Base-by-base conservation (phyloP, 305 asterid species). In the Withania somnifera region DNA sequence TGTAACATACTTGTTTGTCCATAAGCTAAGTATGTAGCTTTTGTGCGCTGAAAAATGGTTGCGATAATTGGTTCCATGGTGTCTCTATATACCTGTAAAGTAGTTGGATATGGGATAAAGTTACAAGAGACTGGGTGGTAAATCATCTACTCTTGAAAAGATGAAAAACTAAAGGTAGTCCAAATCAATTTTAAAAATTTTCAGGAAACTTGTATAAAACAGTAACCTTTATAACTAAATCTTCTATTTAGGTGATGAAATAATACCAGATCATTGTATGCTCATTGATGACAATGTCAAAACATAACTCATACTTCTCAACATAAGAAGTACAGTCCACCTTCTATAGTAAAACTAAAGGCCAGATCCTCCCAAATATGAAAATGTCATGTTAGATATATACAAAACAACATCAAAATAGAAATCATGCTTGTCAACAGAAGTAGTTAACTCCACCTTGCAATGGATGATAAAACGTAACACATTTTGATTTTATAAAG, bases 21-120 rank as follows among this genome's bases (percentile, higher is more conserved):
- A 91, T 96, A 96, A 67, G 99, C 99, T 24, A 96, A 96, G 92
- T 98, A 96, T 81, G 99, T 96, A 66, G 99, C 99, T 93, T 96
- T 96, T 69, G 98, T 92, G 82, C 98, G 98, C 80, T 96, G 97
- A 85, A 96, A 96, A 84, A 96, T 96, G 51, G 90, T 96, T 11
- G 98, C 98, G 85, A 96, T 92, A 86, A 96, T 94, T 22, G 98
- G 99, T 88, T 94, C 98, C 71, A 96, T 97, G 17, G 99, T 96
- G 86, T 92, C 98, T 83, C 83, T 93, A 86, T 96, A 96, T 56
- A 96, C 98, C 98, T 94, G 87, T 42, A 50, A 73, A 66, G 51
- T 6, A 73, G 14, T 8, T n/a, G 24, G 42, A 73, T 47, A 47
- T 47, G 42, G 57, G 79, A 47, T 26, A 17, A 73, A 73, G 42